Conservation (phyloP, 1,284 basidiomycete genomes). For the Cutaneotrichosporon daszewskae region DNA sequence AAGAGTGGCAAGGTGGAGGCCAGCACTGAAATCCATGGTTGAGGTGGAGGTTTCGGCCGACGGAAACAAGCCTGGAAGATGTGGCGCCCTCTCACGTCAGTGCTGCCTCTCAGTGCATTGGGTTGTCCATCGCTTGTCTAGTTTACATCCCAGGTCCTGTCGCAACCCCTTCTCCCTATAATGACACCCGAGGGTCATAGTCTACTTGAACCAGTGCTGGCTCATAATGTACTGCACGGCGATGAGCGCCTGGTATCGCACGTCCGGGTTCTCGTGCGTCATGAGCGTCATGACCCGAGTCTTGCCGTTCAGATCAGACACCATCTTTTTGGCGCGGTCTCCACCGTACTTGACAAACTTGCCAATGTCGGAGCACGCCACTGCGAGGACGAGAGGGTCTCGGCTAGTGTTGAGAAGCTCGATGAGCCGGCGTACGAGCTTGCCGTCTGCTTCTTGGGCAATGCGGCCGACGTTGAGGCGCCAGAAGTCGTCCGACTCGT, state of each 20-base stretch:
- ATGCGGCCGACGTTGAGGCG: conserved; percentile 86
- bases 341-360: conserved; percentile 81
- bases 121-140: no score
- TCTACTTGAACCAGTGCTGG: conserved; percentile 26
- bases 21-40: no score
- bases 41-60: no score
- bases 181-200: no score
- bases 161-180: no score
- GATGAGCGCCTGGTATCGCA: conserved; percentile 83
- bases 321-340: conserved; percentile 80
- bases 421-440: conserved; percentile 74
- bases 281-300: conserved; percentile 90
- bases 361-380: conserved; percentile 86
- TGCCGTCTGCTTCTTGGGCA: conserved; percentile 73
- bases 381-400: conserved; percentile 72
- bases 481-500: conserved; percentile 96
- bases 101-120: no score
- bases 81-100: no score
- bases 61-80: no score
- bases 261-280: conserved; percentile 78
- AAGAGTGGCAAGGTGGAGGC: no score
- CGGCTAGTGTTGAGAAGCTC: conserved; percentile 63
- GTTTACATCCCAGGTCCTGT: no score
- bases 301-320: conserved; percentile 82
- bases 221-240: conserved; percentile 45